These are phyloP conservation scores for Globisporangium viniferum DNA, from an alignment of 352 stramenopile genomes.

Conservation along the genomic window DNA sequence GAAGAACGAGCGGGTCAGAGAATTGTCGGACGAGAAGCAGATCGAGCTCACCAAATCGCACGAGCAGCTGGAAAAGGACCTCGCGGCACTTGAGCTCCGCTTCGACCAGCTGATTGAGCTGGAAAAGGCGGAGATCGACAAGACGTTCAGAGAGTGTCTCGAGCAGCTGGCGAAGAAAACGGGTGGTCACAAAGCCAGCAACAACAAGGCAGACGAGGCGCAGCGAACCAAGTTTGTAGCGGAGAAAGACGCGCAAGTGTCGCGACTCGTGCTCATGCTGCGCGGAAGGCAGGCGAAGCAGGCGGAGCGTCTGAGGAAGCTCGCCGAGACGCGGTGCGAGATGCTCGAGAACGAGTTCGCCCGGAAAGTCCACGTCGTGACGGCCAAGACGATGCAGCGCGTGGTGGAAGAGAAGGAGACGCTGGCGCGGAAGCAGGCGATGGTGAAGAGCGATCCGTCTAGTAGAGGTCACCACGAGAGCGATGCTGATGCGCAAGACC, in stretches of 20 bases:
- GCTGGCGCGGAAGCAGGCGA: slow-evolving; percentile 35
- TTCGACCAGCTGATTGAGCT: slow-evolving; percentile 26
- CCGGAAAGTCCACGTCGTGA: slow-evolving; percentile 43
- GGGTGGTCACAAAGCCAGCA: slow-evolving; percentile 10
- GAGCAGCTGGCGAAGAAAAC: not conserved
- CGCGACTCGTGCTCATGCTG: slow-evolving; percentile 49
- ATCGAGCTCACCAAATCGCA: slow-evolving; percentile 25
- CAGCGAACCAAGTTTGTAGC: slow-evolving; percentile 13
- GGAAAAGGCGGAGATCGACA: slow-evolving; percentile 36
- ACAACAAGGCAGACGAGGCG: slow-evolving; percentile 3
- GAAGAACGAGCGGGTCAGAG: slow-evolving; percentile 37
- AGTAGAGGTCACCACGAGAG: not conserved
- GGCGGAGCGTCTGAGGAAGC: slow-evolving; percentile 20
- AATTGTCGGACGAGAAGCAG: slow-evolving; percentile 40
- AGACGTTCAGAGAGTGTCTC: slow-evolving; percentile 24
- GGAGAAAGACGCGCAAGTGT: slow-evolving; percentile 41
- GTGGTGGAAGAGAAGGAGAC: slow-evolving; percentile 51
- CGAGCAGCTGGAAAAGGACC: slow-evolving; percentile 12
- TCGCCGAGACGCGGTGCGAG: slow-evolving; percentile 20
- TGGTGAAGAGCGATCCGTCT: slow-evolving; percentile 10
- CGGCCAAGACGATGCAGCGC: slow-evolving; percentile 46
- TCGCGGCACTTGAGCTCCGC: slow-evolving; percentile 5
- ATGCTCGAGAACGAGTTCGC: slow-evolving; percentile 53
- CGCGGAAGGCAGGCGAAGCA: slow-evolving; percentile 29
- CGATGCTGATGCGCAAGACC: not conserved